phyloP scores from a whole-genome alignment of 495 filamentous ascomycete genomes.

The Chaetomium tenue region DNA sequence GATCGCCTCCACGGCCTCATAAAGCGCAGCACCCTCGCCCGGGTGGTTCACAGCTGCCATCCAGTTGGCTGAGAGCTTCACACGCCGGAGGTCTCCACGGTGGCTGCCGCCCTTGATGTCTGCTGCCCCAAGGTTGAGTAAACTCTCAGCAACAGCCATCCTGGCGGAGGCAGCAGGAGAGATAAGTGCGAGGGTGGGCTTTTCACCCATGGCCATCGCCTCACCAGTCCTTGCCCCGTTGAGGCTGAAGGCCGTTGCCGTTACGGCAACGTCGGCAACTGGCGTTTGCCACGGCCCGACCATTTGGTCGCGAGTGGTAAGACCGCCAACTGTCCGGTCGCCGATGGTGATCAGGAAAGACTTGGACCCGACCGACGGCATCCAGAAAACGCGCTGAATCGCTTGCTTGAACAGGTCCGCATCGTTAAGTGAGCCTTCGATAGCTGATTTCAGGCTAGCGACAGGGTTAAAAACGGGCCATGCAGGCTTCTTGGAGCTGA shows the following conservation, averaged over 20 bases:
- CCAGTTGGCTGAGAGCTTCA: constrained; percentile 95
- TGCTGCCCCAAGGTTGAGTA: constrained; percentile 89
- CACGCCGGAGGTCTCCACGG: constrained; percentile 56
- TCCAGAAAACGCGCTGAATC: constrained; percentile 71
- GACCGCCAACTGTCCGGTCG: constrained; percentile 85
- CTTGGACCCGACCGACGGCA: constrained; percentile 91
- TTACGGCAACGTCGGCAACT: constrained; percentile 90
- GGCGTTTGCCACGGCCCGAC: constrained; percentile 97
- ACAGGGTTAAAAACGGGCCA: constrained; percentile 70
- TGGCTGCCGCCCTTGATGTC: constrained; percentile 65
- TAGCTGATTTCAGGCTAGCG: constrained; percentile 42
- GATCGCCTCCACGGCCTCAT: constrained; percentile 91
- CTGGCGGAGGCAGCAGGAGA: constrained; percentile 88
- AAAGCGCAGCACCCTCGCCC: constrained; percentile 90
- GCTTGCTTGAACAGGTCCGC: constrained; percentile 72
- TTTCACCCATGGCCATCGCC: constrained; percentile 97
- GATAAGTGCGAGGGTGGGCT: constrained; percentile 84
- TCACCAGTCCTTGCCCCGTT: constrained; percentile 72
- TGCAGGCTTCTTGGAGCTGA: constrained; percentile 66
- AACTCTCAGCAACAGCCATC: constrained; percentile 93
- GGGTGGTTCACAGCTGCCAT: constrained; percentile 94
- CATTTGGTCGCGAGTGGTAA: constrained; percentile 90
- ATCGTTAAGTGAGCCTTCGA: constrained; percentile 52
- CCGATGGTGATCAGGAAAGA: constrained; percentile 96
- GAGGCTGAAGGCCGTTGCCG: constrained; percentile 70